Percentiles rank a stretch among this genome's conserved stretches.
Conservation (phyloP, 1,284 basidiomycete species). For the Ceratobasidium sp. region DNA sequence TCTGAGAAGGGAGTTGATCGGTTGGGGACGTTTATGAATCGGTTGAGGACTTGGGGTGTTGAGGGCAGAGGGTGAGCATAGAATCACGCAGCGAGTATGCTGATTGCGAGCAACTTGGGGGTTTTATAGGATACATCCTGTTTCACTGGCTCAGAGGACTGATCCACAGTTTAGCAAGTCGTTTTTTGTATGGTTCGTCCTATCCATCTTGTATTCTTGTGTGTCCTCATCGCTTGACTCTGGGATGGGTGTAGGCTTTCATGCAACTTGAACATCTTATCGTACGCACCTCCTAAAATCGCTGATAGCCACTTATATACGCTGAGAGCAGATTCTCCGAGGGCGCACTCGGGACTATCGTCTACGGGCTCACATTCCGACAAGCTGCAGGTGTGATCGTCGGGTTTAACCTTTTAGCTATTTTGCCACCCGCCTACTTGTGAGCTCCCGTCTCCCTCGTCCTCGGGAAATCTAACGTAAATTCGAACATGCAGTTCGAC, state of each 20-base stretch:
- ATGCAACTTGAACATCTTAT: constrained; percentile 76
- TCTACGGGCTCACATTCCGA: constrained; percentile 73
- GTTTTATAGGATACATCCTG: constrained; percentile 63
- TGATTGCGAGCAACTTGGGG: not conserved
- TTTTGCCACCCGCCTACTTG: constrained; percentile 67
- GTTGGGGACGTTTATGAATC: not conserved
- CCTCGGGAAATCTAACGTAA: not conserved
- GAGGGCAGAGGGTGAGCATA: constrained; percentile 31
- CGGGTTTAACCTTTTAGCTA: constrained; percentile 76
- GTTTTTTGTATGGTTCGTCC: constrained; percentile 72
- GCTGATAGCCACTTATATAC: constrained; percentile 16
- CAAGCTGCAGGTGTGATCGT: constrained; percentile 79
- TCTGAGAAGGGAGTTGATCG: constrained; percentile 8
- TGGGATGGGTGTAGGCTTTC: constrained; percentile 58
- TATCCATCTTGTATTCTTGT: not conserved
- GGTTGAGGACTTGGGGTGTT: constrained; percentile 32
- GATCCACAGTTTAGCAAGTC: constrained; percentile 75
- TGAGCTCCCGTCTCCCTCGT: constrained; percentile 53
- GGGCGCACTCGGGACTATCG: constrained; percentile 75
- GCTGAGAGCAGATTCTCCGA: constrained; percentile 71
- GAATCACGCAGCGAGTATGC: no score
- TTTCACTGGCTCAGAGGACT: constrained; percentile 62
- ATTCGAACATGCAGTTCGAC: constrained; percentile 63
- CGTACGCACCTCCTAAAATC: constrained; percentile 59
- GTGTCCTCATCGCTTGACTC: no score